Percentiles rank a stretch among this genome's conserved stretches.
Evolutionary conservation across 257 asterid genomes (phyloP).

Genomic region (Henckelia pumila): DNA sequence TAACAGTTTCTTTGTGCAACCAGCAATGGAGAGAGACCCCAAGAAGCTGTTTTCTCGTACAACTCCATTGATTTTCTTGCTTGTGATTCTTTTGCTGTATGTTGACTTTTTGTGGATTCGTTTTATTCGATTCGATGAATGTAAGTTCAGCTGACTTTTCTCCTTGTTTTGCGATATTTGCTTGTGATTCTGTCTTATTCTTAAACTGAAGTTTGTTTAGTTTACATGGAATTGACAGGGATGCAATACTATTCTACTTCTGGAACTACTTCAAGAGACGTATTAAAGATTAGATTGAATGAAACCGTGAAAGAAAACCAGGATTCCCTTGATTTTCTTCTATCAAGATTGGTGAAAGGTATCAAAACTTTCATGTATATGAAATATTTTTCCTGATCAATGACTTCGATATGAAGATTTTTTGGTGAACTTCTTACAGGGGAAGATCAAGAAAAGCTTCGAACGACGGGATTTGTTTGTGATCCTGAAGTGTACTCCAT

Average conservation of each 20-base stretch:
- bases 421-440: conserved; percentile 34
- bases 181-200: no score
- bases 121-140: conserved; percentile 25
- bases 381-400: no score
- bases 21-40: conserved; percentile 30
- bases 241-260: conserved; percentile 19
- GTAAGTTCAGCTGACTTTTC: conserved; percentile 16
- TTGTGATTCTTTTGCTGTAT: conserved; percentile 33
- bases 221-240: conserved; percentile 27
- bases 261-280: background rate
- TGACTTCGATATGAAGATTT: background rate
- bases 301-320: conserved; percentile 12
- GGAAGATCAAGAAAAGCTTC: conserved; percentile 32
- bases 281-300: conserved; percentile 2
- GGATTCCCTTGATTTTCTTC: conserved; percentile 25
- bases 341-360: conserved; percentile 39
- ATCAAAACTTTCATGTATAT: background rate
- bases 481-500: conserved; percentile 37
- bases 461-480: conserved; percentile 49
- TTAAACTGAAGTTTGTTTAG: background rate
- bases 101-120: conserved; percentile 29
- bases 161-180: background rate
- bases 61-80: conserved; percentile 38
- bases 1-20: background rate
- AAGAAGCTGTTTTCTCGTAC: conserved; percentile 27